Base-by-base conservation (phyloP, 352 stramenopile genomes). In the Globisporangium radiosum region DNA sequence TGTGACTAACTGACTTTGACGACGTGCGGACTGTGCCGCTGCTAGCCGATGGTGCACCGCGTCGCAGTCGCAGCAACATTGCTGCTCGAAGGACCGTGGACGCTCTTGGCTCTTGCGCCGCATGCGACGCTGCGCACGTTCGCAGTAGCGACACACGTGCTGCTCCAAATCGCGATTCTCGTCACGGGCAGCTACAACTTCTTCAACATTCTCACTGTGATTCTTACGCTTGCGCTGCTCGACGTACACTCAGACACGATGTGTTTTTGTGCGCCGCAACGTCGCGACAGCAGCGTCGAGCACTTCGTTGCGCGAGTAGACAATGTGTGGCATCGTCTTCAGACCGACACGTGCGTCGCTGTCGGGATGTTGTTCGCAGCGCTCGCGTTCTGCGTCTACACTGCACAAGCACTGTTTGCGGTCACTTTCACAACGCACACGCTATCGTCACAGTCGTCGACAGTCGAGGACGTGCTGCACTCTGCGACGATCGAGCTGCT, bases 101-200 rank as follows among this genome's bases (percentile, higher is more conserved):
- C 83, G 10, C 78, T 96, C 47, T 78, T 98, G 19, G 65, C 97
- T 36, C 56, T 98, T 1, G 78, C 71, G 15, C 91, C 89, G n/a
- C 70, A 81, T 15, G 51, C 55, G 8, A 57, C 57, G 8, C 65
- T 94, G 13, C 78, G 89, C 11, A 67, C 67, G 37, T 60, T 91
- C 55, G 82, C 75, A 42, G 72, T 70, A 25, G 68, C 65, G 19
- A 67, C 90, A 58, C 88, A 97, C 62, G 72, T 88, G 25, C 42
- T 81, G 17, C 64, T 98, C 37, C 92, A 98, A 64, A 62, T 97
- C 17, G 54, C 81, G 17, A 97, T 96, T 56, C 65, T 95, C 37
- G 54, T 90, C 33, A 97, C 89, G 11, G 91, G 93, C 6, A 97
- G 95, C 69, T 98, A 97, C 75, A 97, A 94, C 54, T 97, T 96